Percentiles rank a stretch among this genome's conserved stretches.
Evolutionary conservation across 345 rosid species (phyloP).

Genomic region (Lepidium sativum): DNA sequence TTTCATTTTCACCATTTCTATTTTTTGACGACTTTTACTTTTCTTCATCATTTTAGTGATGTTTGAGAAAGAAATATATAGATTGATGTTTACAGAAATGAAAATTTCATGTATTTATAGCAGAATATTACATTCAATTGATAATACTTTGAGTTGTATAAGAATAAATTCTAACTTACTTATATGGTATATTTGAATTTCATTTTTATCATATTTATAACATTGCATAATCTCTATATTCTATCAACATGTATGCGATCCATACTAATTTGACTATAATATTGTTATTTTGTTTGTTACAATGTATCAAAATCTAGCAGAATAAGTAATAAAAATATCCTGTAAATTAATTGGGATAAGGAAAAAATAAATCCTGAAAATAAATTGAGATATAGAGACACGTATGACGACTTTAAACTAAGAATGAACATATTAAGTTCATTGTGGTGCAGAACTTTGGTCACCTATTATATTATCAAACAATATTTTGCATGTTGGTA

Average conservation of each 20-base stretch:
- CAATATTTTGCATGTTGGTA: too few relatives aligned
- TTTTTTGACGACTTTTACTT: slow-evolving; percentile 23
- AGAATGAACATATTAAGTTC: too few relatives aligned
- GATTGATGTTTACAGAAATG: neutral
- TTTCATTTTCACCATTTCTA: slow-evolving; percentile 17
- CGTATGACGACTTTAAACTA: too few relatives aligned
- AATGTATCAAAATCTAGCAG: too few relatives aligned
- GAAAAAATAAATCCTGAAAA: too few relatives aligned
- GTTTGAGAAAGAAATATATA: neutral
- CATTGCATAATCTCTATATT: neutral
- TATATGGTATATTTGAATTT: slow-evolving; percentile 4
- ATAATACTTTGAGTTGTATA: neutral
- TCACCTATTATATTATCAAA: too few relatives aligned
- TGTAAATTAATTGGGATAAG: too few relatives aligned
- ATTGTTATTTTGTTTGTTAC: too few relatives aligned
- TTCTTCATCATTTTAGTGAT: slow-evolving; percentile 20
- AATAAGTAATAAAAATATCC: too few relatives aligned
- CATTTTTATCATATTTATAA: neutral
- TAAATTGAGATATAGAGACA: too few relatives aligned
- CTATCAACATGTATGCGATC: neutral
- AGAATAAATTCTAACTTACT: neutral
- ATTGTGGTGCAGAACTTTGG: too few relatives aligned
- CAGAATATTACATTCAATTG: neutral
- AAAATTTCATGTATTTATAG: neutral
- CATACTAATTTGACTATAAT: slow-evolving; percentile 3